Base-by-base conservation (phyloP, 106 monocot genomes). In the Dactylorhiza incarnata region DNA sequence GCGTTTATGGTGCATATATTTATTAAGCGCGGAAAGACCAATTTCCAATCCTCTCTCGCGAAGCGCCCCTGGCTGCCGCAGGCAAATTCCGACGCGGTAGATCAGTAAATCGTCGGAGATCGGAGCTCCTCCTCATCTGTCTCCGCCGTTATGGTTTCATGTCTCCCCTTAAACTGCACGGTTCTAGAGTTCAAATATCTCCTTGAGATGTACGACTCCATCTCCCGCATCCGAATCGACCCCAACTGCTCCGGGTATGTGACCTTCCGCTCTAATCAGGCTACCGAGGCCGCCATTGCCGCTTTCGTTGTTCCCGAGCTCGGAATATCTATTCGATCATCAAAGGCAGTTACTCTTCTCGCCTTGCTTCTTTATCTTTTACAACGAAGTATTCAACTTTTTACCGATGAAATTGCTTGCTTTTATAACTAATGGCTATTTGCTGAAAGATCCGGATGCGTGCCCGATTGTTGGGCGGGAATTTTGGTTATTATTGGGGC, bases 171-270 rank as follows among this genome's bases (percentile, higher is more conserved):
- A 2, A 90, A 79, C 25, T 95, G 92, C 78, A 88, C 85, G 1
- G 95, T 95, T 20, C 82, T 95, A 13, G 92, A 88, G 83, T 86
- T 95, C 66, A 95, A 95, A 75, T 92, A 84, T 7, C 86, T 88
- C 49, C 79, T 92, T 67, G 86, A 92, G 86, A 80, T 86, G 74
- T 95, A 86, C 78, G 95, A 92, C 10, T 65, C 89, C 73, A 76
- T 95, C 74, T 83, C 95, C 15, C 84, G 95, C 74, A 90, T 75
- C 71, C 87, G 88, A 37, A 72, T 95, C 58, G 88, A 92, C 48
- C 72, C 19, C 68, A 77, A 80, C 50, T 82, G 85, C 75, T 51
- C 76, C 17, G 90, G 83, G 0, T 81, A 86, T 72, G 89, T 95
- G 75, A 86, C 89, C 23, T 95, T 86, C 82, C 85, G 95, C 9